Evolutionary conservation across 1,284 basidiomycete genomes (phyloP), one percentile per base, ranked within the genome.

Genomic region (Cerioporus squamosus): DNA sequence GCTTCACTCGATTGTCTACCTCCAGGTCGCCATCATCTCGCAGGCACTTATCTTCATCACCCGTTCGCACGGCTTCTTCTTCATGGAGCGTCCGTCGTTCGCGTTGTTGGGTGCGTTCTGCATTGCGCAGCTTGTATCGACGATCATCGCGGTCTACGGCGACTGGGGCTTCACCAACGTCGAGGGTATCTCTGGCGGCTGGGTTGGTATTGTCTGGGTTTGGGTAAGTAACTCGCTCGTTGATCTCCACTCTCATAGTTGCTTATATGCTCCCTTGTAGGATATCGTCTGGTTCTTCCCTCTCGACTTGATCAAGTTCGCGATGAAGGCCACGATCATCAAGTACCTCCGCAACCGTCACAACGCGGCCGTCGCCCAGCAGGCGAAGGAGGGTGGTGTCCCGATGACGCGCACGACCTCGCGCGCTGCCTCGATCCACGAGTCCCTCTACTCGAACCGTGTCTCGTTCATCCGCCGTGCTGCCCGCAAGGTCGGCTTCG

Each of bases 41-140:
- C 96, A 98, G 77, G 96, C 96, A 3, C 83, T 98, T 61, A 97
- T 98, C 82, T 97, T 97, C 81, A 86, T 97, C 75, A 97, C 95
- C 38, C 94, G 95, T 81, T 91, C 95, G 67, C 96, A 98, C 76
- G 85, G 93, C 26, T 97, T 94, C 84, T 98, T 95, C 86, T 98
- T 97, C 86, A 95, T 94, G 91, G 96, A 98, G 79, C 90, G 95
- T 62, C 96, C 95, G 23, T 97, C 95, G 46, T 79, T 84, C 52
- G 96, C 96, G 46, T 85, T 98, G 56, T 83, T 98, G 80, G 77
- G 79, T 65, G 96, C 96, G 42, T 98, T 98, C 86, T 90, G 87
- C 74, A 66, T 98, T 59, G 96, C 96, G 38, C 96, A 98, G 79
- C 85, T 97, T 60, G 82, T 98, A 64, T 94, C 95, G 3, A 94